Evolutionary conservation across 164 flowering plant genomes (phyloP).

Genomic region (Chimonanthus praecox): DNA sequence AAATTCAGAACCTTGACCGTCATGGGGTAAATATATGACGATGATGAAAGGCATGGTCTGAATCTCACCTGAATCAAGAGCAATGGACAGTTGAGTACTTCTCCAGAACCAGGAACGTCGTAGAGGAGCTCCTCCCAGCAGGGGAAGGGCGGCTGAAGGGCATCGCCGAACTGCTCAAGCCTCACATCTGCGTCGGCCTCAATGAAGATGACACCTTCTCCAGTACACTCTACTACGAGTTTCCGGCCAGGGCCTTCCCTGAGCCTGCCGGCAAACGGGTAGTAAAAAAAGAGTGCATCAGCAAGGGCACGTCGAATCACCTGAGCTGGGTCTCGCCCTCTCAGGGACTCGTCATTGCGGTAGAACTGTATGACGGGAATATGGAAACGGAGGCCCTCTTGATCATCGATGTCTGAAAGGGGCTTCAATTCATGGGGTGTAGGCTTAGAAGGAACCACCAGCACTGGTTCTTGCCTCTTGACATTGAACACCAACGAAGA

Average conservation of each 20-base stretch:
- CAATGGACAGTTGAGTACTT: slow-evolving; percentile 20
- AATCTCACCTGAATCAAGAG: slow-evolving; percentile 19
- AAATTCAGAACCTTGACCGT: too few relatives aligned
- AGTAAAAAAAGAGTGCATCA: slow-evolving; percentile 27
- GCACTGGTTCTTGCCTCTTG: background rate
- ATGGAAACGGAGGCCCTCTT: slow-evolving; percentile 26
- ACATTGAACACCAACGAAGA: too few relatives aligned
- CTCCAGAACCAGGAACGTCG: slow-evolving; percentile 39
- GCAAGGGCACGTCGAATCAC: slow-evolving; percentile 24
- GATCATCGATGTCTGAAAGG: slow-evolving; percentile 35
- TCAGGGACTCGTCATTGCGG: slow-evolving; percentile 1
- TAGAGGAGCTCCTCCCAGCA: slow-evolving; percentile 32
- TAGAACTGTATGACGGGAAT: slow-evolving; percentile 24
- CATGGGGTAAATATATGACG: too few relatives aligned
- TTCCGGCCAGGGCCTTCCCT: slow-evolving; percentile 20
- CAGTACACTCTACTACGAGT: slow-evolving; percentile 24
- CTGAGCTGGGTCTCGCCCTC: slow-evolving; percentile 20
- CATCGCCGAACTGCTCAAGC: slow-evolving; percentile 28
- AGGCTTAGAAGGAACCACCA: slow-evolving; percentile 21
- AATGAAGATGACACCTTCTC: slow-evolving; percentile 23
- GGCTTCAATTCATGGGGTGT: slow-evolving; percentile 27
- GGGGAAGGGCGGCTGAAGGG: slow-evolving; percentile 43
- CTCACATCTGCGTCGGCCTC: slow-evolving; percentile 23
- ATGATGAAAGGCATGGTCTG: too few relatives aligned
- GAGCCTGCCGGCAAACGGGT: slow-evolving; percentile 31